Evolutionary conservation across 2,329 filamentous ascomycete genomes (phyloP).

Genomic region (Botryotinia convoluta): DNA sequence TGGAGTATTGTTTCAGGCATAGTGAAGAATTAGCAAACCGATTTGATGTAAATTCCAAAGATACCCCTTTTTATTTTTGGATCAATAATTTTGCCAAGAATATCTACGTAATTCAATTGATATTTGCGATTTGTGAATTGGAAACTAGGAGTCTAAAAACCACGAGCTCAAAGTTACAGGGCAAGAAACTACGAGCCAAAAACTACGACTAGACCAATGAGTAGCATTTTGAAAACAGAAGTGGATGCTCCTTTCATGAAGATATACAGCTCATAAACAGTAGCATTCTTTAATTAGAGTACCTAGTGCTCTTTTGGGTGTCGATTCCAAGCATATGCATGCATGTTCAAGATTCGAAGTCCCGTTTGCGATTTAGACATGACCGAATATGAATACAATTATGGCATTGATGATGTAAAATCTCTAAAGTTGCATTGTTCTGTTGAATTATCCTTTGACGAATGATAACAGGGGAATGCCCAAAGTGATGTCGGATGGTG

Average conservation of each 20-base stretch:
- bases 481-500: neutral
- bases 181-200: neutral
- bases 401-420: conserved; percentile 14
- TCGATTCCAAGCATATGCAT: neutral
- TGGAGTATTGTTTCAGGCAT: neutral
- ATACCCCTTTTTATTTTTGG: neutral
- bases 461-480: neutral
- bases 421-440: conserved; percentile 3
- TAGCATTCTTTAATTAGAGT: neutral
- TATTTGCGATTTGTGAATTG: neutral
- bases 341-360: neutral
- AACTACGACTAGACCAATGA: neutral
- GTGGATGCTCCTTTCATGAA: neutral
- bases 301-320: neutral
- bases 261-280: neutral
- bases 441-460: conserved; percentile 6
- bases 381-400: neutral
- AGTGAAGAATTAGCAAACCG: neutral
- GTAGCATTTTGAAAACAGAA: too few species aligned
- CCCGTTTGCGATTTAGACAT: neutral
- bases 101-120: neutral
- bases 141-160: neutral
- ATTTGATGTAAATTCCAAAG: neutral
- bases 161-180: neutral
- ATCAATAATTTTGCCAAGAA: neutral